A percentile compares a stretch with the other conserved stretches of the same genome.
These are phyloP conservation scores for Zostera marina DNA, from an alignment of 116 monocot genomes.

Conservation along the genomic window DNA sequence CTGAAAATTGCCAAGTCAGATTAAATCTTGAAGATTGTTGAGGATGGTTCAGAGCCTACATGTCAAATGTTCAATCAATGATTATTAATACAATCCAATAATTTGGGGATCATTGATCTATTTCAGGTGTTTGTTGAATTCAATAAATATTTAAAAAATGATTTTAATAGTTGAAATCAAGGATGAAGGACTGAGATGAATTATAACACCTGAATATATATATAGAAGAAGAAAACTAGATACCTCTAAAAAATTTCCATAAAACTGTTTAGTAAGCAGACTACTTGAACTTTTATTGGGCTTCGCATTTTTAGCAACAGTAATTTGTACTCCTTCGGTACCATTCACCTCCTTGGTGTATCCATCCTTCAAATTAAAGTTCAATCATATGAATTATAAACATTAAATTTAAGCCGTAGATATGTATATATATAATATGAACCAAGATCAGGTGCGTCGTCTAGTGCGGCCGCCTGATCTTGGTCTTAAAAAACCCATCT, in stretches of 20 bases:
- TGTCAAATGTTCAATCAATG: not conserved
- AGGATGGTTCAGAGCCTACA: slow-evolving; percentile 52
- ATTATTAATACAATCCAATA: too few relatives aligned
- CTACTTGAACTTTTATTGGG: slow-evolving; percentile 36
- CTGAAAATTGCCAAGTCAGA: slow-evolving; percentile 43
- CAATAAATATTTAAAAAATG: too few relatives aligned
- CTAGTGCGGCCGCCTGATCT: too few relatives aligned
- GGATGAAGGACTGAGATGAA: too few relatives aligned
- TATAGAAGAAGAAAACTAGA: not conserved
- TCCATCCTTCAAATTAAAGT: slow-evolving; percentile 89
- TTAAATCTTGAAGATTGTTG: slow-evolving; percentile 52
- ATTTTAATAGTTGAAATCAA: too few relatives aligned
- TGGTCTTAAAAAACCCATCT: too few relatives aligned
- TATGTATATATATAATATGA: too few relatives aligned
- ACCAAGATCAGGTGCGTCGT: too few relatives aligned
- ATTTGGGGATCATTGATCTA: too few relatives aligned
- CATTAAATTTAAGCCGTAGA: too few relatives aligned
- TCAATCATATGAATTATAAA: not conserved
- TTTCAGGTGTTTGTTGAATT: too few relatives aligned
- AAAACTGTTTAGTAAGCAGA: slow-evolving; percentile 42
- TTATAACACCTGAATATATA: too few relatives aligned
- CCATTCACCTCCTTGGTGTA: slow-evolving; percentile 67
- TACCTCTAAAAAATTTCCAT: slow-evolving; percentile 60
- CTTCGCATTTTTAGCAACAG: slow-evolving; percentile 57
- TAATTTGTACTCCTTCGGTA: slow-evolving; percentile 35